Conservation (phyloP, 2,329 filamentous ascomycete genomes). For the Albophoma yamanashiensis region DNA sequence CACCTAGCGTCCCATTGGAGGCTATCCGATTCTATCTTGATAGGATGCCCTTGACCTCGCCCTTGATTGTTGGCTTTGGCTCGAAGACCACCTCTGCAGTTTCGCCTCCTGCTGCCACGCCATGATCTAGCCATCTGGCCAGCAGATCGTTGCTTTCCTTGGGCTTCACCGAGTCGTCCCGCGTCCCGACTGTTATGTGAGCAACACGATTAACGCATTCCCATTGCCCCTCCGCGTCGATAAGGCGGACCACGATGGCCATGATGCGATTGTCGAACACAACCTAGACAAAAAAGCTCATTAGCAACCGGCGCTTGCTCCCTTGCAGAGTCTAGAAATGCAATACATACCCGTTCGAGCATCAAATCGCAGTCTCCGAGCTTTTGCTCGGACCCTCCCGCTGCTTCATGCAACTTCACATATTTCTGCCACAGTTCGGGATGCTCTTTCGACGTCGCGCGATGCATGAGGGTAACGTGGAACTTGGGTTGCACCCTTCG, state of each 20-base stretch:
- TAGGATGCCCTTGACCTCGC: constrained; percentile 36
- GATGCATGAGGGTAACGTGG: constrained; percentile 90
- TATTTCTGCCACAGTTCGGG: constrained; percentile 71
- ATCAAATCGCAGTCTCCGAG: constrained; percentile 56
- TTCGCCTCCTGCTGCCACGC: constrained; percentile 27
- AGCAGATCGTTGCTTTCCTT: constrained; percentile 89
- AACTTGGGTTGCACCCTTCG: constrained; percentile 76
- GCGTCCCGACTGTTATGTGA: constrained; percentile 86
- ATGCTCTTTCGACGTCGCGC: constrained; percentile 47
- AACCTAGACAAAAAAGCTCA: constrained; percentile 31
- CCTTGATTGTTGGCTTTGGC: constrained; percentile 35
- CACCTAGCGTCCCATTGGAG: neutral
- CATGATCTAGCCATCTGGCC: constrained; percentile 57
- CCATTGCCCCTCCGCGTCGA: constrained; percentile 46
- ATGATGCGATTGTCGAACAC: constrained; percentile 84
- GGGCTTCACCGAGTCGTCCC: constrained; percentile 65
- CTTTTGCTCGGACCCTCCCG: constrained; percentile 14
- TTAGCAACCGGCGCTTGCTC: neutral
- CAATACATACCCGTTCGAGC: constrained; percentile 42
- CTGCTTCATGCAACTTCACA: constrained; percentile 40
- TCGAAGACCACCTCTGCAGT: constrained; percentile 40
- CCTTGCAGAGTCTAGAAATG: neutral
- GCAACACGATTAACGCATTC: constrained; percentile 67
- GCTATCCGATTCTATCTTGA: constrained; percentile 25
- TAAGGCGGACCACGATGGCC: constrained; percentile 75